A percentile compares a stretch with the other conserved stretches of the same genome.
Conservation (phyloP, 352 stramenopile species). For the Nothophytophthora sp. region DNA sequence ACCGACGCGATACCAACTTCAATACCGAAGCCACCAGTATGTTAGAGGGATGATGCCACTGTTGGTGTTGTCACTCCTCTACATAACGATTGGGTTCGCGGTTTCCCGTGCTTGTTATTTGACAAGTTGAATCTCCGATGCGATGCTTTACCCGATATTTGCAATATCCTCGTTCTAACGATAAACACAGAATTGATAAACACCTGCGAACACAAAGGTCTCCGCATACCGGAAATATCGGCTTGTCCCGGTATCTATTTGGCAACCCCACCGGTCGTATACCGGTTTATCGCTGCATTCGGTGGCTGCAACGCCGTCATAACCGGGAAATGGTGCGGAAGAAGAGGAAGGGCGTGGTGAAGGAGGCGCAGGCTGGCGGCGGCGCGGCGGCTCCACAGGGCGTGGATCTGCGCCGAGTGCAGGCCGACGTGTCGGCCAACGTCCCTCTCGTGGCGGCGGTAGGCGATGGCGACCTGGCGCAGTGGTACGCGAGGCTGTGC, state of each 20-base stretch:
- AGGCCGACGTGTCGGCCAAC: slow-evolving; percentile 32
- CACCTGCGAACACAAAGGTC: not conserved
- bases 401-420: slow-evolving; percentile 32
- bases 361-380: slow-evolving; percentile 39
- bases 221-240: not conserved
- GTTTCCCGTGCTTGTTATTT: no score
- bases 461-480: slow-evolving; percentile 26
- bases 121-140: no score
- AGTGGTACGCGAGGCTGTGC: slow-evolving; percentile 51
- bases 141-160: slow-evolving; percentile 5
- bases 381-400: slow-evolving; percentile 24
- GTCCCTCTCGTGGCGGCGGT: slow-evolving; percentile 34
- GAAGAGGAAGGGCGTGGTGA: slow-evolving; percentile 76
- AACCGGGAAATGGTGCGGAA: slow-evolving; percentile 66
- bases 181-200: slow-evolving; percentile 14
- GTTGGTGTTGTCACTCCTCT: no score
- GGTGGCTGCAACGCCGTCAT: not conserved
- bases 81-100: no score
- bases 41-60: no score
- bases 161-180: no score
- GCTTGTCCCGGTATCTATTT: no score
- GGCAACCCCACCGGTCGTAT: no score
- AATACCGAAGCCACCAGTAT: no score
- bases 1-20: no score
- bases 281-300: no score